Base-by-base conservation (phyloP, 1,284 basidiomycete genomes). In the Puccinia horiana region DNA sequence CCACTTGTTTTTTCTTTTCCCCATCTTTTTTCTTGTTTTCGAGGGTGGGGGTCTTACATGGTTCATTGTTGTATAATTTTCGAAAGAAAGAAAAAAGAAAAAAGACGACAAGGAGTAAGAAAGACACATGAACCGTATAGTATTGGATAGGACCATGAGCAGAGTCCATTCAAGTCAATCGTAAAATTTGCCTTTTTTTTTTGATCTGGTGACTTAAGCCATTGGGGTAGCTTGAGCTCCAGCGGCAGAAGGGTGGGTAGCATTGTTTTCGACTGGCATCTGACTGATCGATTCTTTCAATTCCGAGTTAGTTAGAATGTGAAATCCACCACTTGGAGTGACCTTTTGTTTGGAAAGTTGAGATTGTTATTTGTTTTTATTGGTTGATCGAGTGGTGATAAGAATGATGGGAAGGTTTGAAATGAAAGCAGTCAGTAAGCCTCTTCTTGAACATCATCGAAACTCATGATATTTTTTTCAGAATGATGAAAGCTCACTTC, bases 221-320 rank as follows among this genome's bases (percentile, higher is more conserved):
- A 37, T 44, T 23, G 65, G 65, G 42, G 40, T n/a, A 69, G 65
- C 65, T 69, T 69, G 65, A 0, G 65, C 29, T 47, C 65, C 65
- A 29, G 42, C 42, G 11, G 23, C 42, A 52, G 54, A 52, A 52
- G 54, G 54, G 42, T 74, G 47, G 1, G 58, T 54, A 32, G 76
- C 26, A 65, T 49, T 61, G 61, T 65, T 75, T 65, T 81, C 80
- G 23, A 56, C 56, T n/a, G 80, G 80, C 80, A 81, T 83, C 29
- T 81, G 70, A 23, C 37, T 49, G 73, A 96, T 94, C 79, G 94
- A 90, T 83, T 90, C 90, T 89, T 94, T 92, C 86, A 96, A 88
- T 85, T 90, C 89, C 54, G 89, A 89, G 87, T 94, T 93, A 84
- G 91, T 89, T 83, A 97, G 87, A 84, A 96, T 96, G 88, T 93